Conservation (phyloP, 179 eudicot genomes). For the Patellifolia procumbens region DNA sequence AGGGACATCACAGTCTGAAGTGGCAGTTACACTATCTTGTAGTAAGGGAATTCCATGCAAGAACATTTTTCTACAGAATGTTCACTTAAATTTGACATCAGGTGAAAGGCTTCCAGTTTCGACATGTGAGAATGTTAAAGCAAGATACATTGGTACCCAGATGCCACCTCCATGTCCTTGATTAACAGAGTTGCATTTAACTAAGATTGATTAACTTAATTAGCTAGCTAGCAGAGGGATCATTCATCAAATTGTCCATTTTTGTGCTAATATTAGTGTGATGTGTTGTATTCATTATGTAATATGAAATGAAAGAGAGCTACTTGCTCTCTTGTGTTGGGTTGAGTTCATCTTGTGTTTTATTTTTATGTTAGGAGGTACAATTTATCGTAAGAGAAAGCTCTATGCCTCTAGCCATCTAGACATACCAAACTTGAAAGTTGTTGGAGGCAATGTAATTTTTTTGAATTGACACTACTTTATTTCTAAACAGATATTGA, state of each 20-base stretch:
- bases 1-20: slow-evolving; percentile 36
- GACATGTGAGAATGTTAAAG: slow-evolving; percentile 47
- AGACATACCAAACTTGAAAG: too few relatives aligned
- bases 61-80: slow-evolving; percentile 36
- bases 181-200: background rate
- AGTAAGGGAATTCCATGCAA: slow-evolving; percentile 39
- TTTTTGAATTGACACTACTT: too few relatives aligned
- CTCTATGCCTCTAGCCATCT: too few relatives aligned
- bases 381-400: too few relatives aligned
- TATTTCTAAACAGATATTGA: too few relatives aligned
- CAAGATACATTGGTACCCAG: slow-evolving; percentile 50
- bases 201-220: background rate
- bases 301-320: background rate
- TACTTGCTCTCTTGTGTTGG: background rate
- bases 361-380: background rate
- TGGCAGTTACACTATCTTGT: slow-evolving; percentile 37
- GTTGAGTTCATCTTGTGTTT: background rate
- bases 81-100: slow-evolving; percentile 35
- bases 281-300: background rate
- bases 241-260: slow-evolving; percentile 16
- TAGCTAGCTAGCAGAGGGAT: background rate
- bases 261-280: slow-evolving; percentile 20
- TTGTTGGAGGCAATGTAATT: too few relatives aligned
- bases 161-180: slow-evolving; percentile 53
- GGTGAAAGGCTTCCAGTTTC: slow-evolving; percentile 37